These are phyloP conservation scores for Corymbia calophylla DNA, from an alignment of 441 rosid species.

Conservation along the genomic window DNA sequence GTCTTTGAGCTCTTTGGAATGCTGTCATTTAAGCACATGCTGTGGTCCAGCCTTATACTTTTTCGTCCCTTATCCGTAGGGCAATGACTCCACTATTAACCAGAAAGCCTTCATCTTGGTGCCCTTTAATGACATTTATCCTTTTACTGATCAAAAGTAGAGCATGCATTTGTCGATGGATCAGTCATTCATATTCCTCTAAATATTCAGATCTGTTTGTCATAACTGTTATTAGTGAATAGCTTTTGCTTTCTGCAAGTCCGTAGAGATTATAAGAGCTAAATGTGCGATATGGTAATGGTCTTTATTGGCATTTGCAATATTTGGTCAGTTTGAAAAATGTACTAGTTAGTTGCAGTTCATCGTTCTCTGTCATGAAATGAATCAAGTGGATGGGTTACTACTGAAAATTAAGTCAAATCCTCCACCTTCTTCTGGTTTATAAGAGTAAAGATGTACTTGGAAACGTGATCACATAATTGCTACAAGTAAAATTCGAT, in stretches of 20 bases:
- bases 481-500: background rate
- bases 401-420: background rate
- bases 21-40: background rate
- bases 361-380: background rate
- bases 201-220: background rate
- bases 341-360: background rate
- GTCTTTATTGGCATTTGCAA: background rate
- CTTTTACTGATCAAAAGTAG: background rate
- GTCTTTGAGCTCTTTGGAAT: background rate
- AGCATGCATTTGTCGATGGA: background rate
- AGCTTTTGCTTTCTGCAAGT: background rate
- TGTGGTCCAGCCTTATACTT: background rate
- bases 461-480: background rate
- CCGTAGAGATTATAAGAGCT: background rate
- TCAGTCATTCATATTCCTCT: background rate
- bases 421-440: background rate
- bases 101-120: background rate
- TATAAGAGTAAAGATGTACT: background rate
- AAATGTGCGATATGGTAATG: background rate
- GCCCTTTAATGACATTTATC: background rate
- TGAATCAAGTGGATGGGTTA: background rate
- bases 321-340: background rate
- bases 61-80: background rate
- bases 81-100: background rate
- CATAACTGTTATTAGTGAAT: background rate